phyloP scores from a whole-genome alignment of 306 rosid species.

The Calophaca sinica region DNA sequence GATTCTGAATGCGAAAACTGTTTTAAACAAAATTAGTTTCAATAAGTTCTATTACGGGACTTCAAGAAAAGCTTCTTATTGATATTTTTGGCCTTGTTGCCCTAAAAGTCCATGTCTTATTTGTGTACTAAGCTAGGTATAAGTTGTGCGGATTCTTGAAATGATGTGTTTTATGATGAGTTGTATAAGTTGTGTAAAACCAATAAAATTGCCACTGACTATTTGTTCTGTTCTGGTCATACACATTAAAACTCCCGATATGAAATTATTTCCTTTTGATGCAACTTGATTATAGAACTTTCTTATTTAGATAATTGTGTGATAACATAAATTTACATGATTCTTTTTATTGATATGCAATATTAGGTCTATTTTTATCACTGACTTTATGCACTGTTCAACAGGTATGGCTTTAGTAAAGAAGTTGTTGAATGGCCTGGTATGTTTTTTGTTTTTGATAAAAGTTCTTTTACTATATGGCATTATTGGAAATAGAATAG shows the following conservation, averaged over 20 bases:
- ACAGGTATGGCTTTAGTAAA: constrained; percentile 93
- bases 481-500: neutral
- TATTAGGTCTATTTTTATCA: constrained; percentile 27
- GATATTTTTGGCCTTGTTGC: constrained; percentile 33
- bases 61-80: constrained; percentile 11
- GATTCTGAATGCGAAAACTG: constrained; percentile 7
- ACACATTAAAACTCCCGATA: neutral
- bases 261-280: constrained; percentile 9
- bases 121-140: constrained; percentile 21
- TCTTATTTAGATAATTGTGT: neutral
- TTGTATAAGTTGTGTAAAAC: constrained; percentile 10
- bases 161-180: constrained; percentile 28
- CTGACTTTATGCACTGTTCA: constrained; percentile 30
- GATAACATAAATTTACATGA: constrained; percentile 7
- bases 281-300: constrained; percentile 26
- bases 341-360: neutral
- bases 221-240: neutral
- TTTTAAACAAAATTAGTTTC: constrained; percentile 13
- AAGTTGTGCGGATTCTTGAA: constrained; percentile 18
- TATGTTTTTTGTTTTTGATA: constrained; percentile 44
- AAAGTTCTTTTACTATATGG: constrained; percentile 20
- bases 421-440: constrained; percentile 94
- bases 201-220: constrained; percentile 11
- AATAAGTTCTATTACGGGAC: constrained; percentile 12
- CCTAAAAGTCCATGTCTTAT: constrained; percentile 21